Base-by-base conservation (phyloP, 2,329 filamentous ascomycete genomes). In the Alternaria gaisen region DNA sequence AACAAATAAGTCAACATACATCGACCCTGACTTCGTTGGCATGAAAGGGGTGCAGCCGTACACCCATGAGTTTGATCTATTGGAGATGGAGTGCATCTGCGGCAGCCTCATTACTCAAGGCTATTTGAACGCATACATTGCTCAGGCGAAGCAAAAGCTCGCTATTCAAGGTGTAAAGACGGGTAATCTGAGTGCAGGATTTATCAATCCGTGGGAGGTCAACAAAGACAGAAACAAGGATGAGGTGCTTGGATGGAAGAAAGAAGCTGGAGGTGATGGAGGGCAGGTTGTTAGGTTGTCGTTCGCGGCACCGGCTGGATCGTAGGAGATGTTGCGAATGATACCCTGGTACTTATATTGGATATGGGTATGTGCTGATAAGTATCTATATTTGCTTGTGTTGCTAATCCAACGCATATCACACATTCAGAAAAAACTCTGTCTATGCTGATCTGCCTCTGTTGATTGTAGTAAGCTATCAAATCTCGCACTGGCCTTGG, bases 41-140 rank as follows among this genome's bases (percentile, higher is more conserved):
- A 56, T 78, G 16, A 69, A 73, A 6, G 71, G 67, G 4, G 41
- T 76, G 4, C 54, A 67, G 43, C 73, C 75, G 0, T 73, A 76
- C 38, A 69, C 75, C 16, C 71, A 71, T 8, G 54, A 80, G 63
- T 82, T 89, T 34, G 84, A 87, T 40, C 79, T 86, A 36, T 80
- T 86, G 14, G 90, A 92, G 67, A 83, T 96, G n/a, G 93, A 97
- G 79, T 88, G 88, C 44, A 88, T 92, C 50, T 85, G 96, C 12
- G 87, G 91, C 0, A 90, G 89, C 11, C 85, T 97, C 12, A 86
- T 96, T 20, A 88, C 91, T 51, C 92, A 97, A 77, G 92, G 91
- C 0, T 82, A 97, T 24, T 83, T 97, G 74, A 88, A 90, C 67
- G 94, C 94, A 2, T 97, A 94, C 72, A 86, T 97, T 28, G 91